Conservation (phyloP, 2,329 filamentous ascomycete genomes). For the Neonectria coccinea region DNA sequence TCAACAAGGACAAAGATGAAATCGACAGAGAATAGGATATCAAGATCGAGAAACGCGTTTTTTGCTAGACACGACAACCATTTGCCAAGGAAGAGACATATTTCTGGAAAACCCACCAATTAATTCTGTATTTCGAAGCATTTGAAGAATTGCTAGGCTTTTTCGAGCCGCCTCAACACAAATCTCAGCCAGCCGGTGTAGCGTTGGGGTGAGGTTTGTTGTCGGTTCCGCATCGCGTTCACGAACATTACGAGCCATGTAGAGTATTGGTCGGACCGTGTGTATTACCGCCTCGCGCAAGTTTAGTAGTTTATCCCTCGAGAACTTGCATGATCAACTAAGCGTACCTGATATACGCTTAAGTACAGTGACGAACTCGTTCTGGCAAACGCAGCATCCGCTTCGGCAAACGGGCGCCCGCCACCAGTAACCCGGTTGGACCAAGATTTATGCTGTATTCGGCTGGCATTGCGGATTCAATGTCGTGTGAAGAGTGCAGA, state of each 20-base stretch:
- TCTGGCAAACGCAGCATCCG: slow-evolving; percentile 18
- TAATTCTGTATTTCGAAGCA: slow-evolving; percentile 25
- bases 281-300: slow-evolving; percentile 27
- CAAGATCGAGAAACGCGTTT: slow-evolving; percentile 33
- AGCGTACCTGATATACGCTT: slow-evolving; percentile 25
- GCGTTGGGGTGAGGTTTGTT: background rate
- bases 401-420: slow-evolving; percentile 13
- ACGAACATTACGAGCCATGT: slow-evolving; percentile 31
- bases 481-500: slow-evolving; percentile 28
- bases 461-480: slow-evolving; percentile 29
- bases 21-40: slow-evolving; percentile 31
- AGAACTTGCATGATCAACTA: background rate
- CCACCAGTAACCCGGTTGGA: slow-evolving; percentile 13
- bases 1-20: slow-evolving; percentile 34
- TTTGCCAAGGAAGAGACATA: background rate
- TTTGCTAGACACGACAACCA: slow-evolving; percentile 14
- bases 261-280: slow-evolving; percentile 29
- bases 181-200: too few relatives aligned
- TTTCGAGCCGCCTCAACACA: slow-evolving; percentile 22
- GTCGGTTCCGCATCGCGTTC: slow-evolving; percentile 15
- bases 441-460: slow-evolving; percentile 27
- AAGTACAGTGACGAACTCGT: slow-evolving; percentile 32
- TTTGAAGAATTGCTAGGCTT: slow-evolving; percentile 30
- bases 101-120: slow-evolving; percentile 12
- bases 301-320: background rate